phyloP scores from a whole-genome alignment of 176 grass and related monocot genomes.

The Thalia dealbata region DNA sequence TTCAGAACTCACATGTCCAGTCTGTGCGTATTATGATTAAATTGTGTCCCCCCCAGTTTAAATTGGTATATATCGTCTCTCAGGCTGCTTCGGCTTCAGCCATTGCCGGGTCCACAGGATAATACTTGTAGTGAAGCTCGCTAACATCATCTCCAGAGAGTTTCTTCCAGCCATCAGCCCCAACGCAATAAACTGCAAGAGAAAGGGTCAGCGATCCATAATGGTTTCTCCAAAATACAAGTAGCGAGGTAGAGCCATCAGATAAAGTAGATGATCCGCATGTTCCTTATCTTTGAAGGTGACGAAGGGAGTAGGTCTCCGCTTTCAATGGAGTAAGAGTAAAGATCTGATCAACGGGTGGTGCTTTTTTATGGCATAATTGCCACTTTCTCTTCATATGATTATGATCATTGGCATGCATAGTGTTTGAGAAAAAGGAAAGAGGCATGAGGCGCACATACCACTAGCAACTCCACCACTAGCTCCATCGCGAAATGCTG shows the following conservation, averaged over 20 bases:
- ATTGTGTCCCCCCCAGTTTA: no score
- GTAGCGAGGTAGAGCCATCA: neutral
- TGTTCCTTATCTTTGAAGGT: no score
- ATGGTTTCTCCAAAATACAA: no score
- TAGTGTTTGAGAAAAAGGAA: neutral
- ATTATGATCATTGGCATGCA: neutral
- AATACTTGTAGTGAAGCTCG: slow-evolving; percentile 82
- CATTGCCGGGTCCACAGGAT: slow-evolving; percentile 57
- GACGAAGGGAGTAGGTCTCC: no score
- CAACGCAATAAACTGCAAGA: slow-evolving; percentile 61
- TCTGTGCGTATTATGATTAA: no score
- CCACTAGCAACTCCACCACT: slow-evolving; percentile 88
- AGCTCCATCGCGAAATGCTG: slow-evolving; percentile 78
- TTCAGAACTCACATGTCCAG: no score
- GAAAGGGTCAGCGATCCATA: neutral
- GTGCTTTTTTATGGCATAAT: neutral
- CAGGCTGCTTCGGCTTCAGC: slow-evolving; percentile 36
- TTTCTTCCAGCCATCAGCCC: slow-evolving; percentile 71
- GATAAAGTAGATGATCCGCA: neutral
- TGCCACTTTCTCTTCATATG: neutral
- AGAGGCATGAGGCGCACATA: slow-evolving; percentile 20
- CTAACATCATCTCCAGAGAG: slow-evolving; percentile 81
- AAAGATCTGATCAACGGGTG: neutral
- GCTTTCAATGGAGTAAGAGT: neutral
- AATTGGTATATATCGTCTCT: neutral